phyloP scores from a whole-genome alignment of 495 filamentous ascomycete genomes.

The Neurospora tetrasperma region DNA sequence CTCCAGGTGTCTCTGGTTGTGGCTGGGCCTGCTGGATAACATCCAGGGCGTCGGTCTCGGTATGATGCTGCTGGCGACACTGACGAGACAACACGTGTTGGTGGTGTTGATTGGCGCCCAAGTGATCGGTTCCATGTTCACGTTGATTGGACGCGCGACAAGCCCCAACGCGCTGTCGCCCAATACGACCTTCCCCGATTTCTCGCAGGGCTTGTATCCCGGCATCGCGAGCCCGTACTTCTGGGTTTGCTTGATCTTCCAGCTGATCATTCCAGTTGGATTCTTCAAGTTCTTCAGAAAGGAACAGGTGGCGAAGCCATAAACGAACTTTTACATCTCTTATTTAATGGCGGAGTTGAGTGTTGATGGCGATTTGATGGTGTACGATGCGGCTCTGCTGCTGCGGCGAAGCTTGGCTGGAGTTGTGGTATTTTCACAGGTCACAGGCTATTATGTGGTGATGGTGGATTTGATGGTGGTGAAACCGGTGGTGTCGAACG shows the following conservation, averaged over 20 bases:
- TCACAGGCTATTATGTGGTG: neutral
- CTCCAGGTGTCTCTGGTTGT: constrained; percentile 51
- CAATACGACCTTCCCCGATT: constrained; percentile 53
- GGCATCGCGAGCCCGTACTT: constrained; percentile 51
- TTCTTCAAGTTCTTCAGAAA: constrained; percentile 63
- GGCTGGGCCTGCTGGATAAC: constrained; percentile 53
- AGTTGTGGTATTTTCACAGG: neutral
- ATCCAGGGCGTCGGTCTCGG: constrained; percentile 53
- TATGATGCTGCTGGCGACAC: constrained; percentile 53
- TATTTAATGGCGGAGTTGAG: neutral
- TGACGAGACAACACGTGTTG: constrained; percentile 50
- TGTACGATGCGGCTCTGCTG: neutral
- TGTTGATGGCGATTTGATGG: neutral
- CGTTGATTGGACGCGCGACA: constrained; percentile 47
- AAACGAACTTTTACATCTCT: neutral
- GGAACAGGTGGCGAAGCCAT: constrained; percentile 62
- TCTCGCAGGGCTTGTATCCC: constrained; percentile 32
- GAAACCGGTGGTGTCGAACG: neutral
- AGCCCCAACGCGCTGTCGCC: constrained; percentile 51
- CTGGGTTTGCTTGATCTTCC: constrained; percentile 53
- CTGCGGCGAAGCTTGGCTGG: neutral
- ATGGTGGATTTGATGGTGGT: neutral
- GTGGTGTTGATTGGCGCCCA: constrained; percentile 47
- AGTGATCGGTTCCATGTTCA: constrained; percentile 44
- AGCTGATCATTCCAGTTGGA: constrained; percentile 53